A percentile compares a stretch with the other conserved stretches of the same genome.
phyloP scores from a whole-genome alignment of 352 stramenopile genomes.

The Pythium pyrilobum region DNA sequence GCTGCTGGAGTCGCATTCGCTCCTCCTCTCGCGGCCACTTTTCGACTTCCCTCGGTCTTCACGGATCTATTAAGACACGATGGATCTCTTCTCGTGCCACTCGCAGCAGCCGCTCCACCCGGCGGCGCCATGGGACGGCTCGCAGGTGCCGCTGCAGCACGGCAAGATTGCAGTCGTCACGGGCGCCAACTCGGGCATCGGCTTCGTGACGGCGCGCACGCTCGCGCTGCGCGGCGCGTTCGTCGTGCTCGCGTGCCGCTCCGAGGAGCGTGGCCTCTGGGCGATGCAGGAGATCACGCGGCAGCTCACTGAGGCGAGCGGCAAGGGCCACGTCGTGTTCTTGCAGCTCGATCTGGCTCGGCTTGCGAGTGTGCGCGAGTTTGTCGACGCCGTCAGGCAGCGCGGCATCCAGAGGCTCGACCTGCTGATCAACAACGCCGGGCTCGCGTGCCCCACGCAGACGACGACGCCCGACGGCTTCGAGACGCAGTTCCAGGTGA shows the following conservation, averaged over 20 bases:
- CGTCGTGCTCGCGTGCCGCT: constrained; percentile 58
- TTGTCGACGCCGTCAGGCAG: constrained; percentile 28
- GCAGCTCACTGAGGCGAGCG: background rate
- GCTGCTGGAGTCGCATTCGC: too few species aligned
- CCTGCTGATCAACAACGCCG: constrained; percentile 71
- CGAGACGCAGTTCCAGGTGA: constrained; percentile 64
- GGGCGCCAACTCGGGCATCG: constrained; percentile 57
- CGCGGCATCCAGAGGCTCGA: constrained; percentile 36
- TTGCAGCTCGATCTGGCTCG: constrained; percentile 37
- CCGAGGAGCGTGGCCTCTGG: constrained; percentile 6
- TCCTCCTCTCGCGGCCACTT: background rate
- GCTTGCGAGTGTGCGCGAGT: constrained; percentile 31
- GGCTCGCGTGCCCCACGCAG: constrained; percentile 27
- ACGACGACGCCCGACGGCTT: constrained; percentile 30
- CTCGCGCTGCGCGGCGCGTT: constrained; percentile 37
- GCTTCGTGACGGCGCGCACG: constrained; percentile 38
- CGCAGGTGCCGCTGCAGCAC: constrained; percentile 4
- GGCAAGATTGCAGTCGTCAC: constrained; percentile 60
- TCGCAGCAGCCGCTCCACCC: background rate
- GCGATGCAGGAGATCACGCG: background rate
- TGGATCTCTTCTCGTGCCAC: background rate
- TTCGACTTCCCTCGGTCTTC: too few species aligned
- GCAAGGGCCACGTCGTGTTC: constrained; percentile 23
- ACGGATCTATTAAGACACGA: background rate
- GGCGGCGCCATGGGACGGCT: constrained; percentile 2